phyloP scores from a whole-genome alignment of 805 yeast species.

The Saturnispora serradocipensis region DNA sequence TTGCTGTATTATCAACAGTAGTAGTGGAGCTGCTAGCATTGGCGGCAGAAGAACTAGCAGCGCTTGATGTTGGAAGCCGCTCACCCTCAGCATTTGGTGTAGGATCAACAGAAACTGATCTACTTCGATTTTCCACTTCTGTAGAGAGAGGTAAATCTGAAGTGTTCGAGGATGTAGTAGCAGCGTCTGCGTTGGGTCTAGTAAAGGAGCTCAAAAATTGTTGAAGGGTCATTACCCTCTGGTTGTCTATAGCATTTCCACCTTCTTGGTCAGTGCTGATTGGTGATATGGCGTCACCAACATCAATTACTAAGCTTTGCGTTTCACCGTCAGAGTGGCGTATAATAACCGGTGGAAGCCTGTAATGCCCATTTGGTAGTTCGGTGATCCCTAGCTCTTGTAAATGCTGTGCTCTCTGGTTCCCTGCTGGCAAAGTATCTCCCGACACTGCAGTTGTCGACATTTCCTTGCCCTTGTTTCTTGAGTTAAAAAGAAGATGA shows the following conservation, averaged over 20 bases:
- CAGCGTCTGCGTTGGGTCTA: neutral
- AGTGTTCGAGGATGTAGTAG: neutral
- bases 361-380: conserved; percentile 17
- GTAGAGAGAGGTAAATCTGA: neutral
- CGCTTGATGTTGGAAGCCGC: neutral
- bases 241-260: neutral
- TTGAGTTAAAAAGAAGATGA: neutral
- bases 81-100: neutral
- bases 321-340: conserved; percentile 25
- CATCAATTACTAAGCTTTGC: conserved; percentile 25
- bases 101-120: neutral
- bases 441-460: neutral
- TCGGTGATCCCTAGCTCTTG: conserved; percentile 14
- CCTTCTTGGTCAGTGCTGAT: neutral
- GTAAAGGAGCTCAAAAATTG: conserved; percentile 6
- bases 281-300: conserved; percentile 17
- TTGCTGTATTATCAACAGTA: neutral
- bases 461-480: neutral
- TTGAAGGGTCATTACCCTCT: conserved; percentile 3
- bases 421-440: neutral
- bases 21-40: neutral
- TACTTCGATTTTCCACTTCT: neutral
- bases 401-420: neutral
- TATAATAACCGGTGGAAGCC: conserved; percentile 25
- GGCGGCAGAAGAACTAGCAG: neutral